Conservation (phyloP, 2,329 filamentous ascomycete species). For the Aspergillus clavatus region DNA sequence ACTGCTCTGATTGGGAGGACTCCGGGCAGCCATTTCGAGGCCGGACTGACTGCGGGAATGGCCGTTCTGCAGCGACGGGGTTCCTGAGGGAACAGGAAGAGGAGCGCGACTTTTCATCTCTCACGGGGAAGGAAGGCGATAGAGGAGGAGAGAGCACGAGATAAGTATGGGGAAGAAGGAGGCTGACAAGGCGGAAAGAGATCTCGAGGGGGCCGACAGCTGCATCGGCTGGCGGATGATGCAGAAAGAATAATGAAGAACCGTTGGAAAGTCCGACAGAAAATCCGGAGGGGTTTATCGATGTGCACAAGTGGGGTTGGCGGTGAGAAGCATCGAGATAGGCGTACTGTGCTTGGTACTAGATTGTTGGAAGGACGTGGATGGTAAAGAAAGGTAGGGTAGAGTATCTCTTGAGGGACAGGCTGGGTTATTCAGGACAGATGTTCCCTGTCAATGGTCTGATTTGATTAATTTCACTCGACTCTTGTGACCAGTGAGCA, state of each 20-base stretch:
- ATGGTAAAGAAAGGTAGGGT: too few species aligned
- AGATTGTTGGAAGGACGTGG: too few species aligned
- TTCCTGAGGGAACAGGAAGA: slow-evolving; percentile 35
- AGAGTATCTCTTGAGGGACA: too few species aligned
- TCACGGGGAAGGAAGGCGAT: slow-evolving; percentile 9
- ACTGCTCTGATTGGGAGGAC: slow-evolving; percentile 43
- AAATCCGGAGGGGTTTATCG: slow-evolving; percentile 19
- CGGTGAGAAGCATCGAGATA: too few species aligned
- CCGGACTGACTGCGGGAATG: slow-evolving; percentile 40
- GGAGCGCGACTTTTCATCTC: slow-evolving; percentile 41
- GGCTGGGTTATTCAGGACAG: too few species aligned
- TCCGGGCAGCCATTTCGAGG: slow-evolving; percentile 44
- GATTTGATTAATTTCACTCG: background rate
- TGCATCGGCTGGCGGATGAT: slow-evolving; percentile 1
- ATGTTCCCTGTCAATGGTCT: too few species aligned
- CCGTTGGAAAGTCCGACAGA: slow-evolving; percentile 6
- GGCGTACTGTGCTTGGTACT: too few species aligned
- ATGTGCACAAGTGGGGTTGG: background rate
- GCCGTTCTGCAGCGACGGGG: slow-evolving; percentile 34
- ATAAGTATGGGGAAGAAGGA: slow-evolving; percentile 1
- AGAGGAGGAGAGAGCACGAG: slow-evolving; percentile 15
- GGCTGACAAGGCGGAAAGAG: slow-evolving; percentile 1
- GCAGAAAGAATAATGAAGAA: slow-evolving; percentile 6
- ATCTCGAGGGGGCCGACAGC: slow-evolving; percentile 2
- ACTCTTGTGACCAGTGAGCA: slow-evolving; percentile 1